A percentile compares a stretch with the other conserved stretches of the same genome.
Conservation (phyloP, 805 yeast species). For the Blastobotrys mokoenaii region DNA sequence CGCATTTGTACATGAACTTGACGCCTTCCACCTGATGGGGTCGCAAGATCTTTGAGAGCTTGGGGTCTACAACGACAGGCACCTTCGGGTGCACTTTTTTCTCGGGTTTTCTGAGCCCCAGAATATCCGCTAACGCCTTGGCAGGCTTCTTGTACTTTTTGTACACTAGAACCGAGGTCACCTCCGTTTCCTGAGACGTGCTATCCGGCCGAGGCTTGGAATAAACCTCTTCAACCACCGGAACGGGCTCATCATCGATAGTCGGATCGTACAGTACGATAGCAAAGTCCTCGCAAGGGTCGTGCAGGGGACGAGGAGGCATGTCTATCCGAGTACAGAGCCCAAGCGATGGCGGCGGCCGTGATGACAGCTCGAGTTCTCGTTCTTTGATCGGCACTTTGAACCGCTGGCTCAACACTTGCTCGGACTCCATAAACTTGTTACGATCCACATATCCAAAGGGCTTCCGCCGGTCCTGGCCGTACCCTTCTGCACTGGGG, state of each 20-base stretch:
- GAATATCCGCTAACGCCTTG: constrained; percentile 66
- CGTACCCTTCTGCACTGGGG: not conserved
- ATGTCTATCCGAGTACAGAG: constrained; percentile 54
- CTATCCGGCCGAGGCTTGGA: not conserved
- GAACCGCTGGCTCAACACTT: too few relatives aligned
- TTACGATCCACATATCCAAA: too few relatives aligned
- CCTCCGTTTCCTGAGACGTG: not conserved
- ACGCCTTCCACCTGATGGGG: constrained; percentile 98
- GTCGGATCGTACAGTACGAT: constrained; percentile 94
- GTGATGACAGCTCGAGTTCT: constrained; percentile 2
- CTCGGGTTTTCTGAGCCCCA: constrained; percentile 49
- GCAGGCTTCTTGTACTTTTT: constrained; percentile 21
- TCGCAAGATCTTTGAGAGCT: constrained; percentile 68
- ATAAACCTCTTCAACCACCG: constrained; percentile 13
- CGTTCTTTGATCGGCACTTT: not conserved
- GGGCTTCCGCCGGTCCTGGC: too few relatives aligned
- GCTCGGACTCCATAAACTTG: too few relatives aligned
- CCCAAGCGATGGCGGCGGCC: constrained; percentile 76
- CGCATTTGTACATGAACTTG: constrained; percentile 80
- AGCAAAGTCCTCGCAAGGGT: constrained; percentile 88
- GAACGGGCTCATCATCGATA: constrained; percentile 43
- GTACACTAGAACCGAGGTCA: not conserved
- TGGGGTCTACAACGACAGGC: constrained; percentile 94
- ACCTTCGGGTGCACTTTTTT: constrained; percentile 63
- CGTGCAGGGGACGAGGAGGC: constrained; percentile 91